These are phyloP conservation scores for Thraustochytrium striatum DNA, from an alignment of 352 stramenopile genomes.

Conservation along the genomic window DNA sequence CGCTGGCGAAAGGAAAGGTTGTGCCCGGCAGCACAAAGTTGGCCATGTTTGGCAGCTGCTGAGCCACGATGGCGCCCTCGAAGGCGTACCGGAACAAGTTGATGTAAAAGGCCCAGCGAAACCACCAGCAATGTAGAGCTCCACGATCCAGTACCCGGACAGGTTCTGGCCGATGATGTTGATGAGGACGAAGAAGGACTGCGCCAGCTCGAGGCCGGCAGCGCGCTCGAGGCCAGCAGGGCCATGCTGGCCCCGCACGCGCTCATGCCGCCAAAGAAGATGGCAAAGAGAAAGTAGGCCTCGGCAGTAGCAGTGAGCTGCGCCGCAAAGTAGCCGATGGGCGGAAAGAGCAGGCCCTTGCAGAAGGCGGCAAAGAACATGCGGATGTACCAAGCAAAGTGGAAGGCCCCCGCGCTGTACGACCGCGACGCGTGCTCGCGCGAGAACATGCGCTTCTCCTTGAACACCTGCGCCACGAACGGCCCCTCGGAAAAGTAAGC, in stretches of 20 bases:
- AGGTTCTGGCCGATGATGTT: constrained; percentile 40
- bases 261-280: constrained; percentile 45
- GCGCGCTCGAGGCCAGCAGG: constrained; percentile 9
- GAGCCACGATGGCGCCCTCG: constrained; percentile 6
- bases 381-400: constrained; percentile 38
- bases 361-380: constrained; percentile 37
- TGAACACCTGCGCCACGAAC: constrained; percentile 37
- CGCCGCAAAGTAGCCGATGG: constrained; percentile 40
- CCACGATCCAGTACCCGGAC: constrained; percentile 31
- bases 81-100: constrained; percentile 46
- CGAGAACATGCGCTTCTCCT: constrained; percentile 43
- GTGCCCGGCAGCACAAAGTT: neutral
- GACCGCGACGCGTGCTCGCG: constrained; percentile 22
- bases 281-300: constrained; percentile 38
- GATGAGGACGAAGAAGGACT: constrained; percentile 24
- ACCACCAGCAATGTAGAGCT: constrained; percentile 21
- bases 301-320: neutral
- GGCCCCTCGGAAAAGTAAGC: constrained; percentile 42
- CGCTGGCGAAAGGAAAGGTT: neutral
- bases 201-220: constrained; percentile 22
- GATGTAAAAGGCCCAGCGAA: constrained; percentile 39
- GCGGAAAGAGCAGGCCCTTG: constrained; percentile 32
- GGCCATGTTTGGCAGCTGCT: neutral
- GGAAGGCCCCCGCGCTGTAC: constrained; percentile 24
- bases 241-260: constrained; percentile 40